phyloP scores from a whole-genome alignment of 1,284 basidiomycete genomes.

The Tremellales sp. region DNA sequence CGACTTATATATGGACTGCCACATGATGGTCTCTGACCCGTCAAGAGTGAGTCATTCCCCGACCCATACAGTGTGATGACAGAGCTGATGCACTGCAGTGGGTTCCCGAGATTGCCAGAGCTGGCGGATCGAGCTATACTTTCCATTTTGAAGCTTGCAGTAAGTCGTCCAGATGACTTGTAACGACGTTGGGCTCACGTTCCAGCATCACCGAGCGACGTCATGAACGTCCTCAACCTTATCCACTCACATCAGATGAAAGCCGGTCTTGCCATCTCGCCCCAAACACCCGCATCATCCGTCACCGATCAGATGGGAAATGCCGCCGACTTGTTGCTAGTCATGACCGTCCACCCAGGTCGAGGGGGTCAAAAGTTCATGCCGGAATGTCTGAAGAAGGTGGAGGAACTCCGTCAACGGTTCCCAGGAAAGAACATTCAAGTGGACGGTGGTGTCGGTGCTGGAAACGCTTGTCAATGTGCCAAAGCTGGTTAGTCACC shows the following conservation, averaged over 20 bases:
- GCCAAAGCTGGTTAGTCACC: slow-evolving; percentile 73
- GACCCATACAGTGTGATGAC: neutral
- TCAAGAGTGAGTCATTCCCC: slow-evolving; percentile 61
- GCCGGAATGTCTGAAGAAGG: slow-evolving; percentile 73
- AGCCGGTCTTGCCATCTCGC: slow-evolving; percentile 90
- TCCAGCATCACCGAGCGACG: slow-evolving; percentile 49
- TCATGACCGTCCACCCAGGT: slow-evolving; percentile 95
- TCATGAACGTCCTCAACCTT: slow-evolving; percentile 65
- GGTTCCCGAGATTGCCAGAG: slow-evolving; percentile 92
- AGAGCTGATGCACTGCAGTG: slow-evolving; percentile 57
- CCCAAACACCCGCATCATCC: slow-evolving; percentile 77
- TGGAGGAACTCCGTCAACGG: slow-evolving; percentile 81
- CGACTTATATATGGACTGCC: slow-evolving; percentile 98
- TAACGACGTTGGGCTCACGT: neutral
- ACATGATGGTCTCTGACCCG: slow-evolving; percentile 99
- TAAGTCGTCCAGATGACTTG: slow-evolving; percentile 49
- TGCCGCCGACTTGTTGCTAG: slow-evolving; percentile 85
- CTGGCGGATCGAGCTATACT: slow-evolving; percentile 91
- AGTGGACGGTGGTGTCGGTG: slow-evolving; percentile 95
- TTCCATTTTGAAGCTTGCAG: slow-evolving; percentile 97
- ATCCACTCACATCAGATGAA: slow-evolving; percentile 71
- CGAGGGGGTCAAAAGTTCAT: slow-evolving; percentile 96
- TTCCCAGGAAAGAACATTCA: slow-evolving; percentile 88
- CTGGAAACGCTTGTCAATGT: slow-evolving; percentile 82
- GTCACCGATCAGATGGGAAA: slow-evolving; percentile 78